phyloP scores from a whole-genome alignment of 208 protist species.

The Leishmania martiniquensis region DNA sequence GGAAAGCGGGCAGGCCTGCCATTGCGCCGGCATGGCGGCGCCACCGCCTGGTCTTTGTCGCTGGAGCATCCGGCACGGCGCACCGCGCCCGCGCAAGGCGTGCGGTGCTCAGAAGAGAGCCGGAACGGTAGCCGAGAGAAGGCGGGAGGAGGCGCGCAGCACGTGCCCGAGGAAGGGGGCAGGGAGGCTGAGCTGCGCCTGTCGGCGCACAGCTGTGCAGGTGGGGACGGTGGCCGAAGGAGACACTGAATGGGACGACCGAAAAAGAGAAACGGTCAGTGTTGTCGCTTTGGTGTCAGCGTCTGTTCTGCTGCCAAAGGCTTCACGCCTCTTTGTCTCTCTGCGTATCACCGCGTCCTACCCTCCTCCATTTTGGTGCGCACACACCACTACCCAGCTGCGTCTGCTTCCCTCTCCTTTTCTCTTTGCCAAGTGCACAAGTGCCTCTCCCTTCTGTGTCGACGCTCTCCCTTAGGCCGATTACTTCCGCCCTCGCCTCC shows the following conservation, averaged over 20 bases:
- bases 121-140: too few species aligned
- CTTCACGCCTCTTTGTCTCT: conserved; percentile 8
- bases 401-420: not conserved
- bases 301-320: not conserved
- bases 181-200: too few species aligned
- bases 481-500: not conserved
- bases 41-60: too few species aligned
- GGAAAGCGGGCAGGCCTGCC: not conserved
- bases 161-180: too few species aligned
- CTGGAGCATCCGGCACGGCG: not conserved
- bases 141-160: too few species aligned
- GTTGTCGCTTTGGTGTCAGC: not conserved
- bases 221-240: too few species aligned
- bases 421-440: not conserved
- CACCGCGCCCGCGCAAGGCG: not conserved
- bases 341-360: too few species aligned
- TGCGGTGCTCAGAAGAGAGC: too few species aligned
- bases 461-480: not conserved
- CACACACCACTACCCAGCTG: too few species aligned
- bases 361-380: too few species aligned
- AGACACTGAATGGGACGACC: not conserved
- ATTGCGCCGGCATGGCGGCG: too few species aligned
- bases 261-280: not conserved
- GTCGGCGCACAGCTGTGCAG: not conserved
- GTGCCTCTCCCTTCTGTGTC: not conserved